Percentiles rank a stretch among this genome's conserved stretches.
Evolutionary conservation across 1,284 basidiomycete species (phyloP).

Genomic region (Ustanciosporium gigantosporum): DNA sequence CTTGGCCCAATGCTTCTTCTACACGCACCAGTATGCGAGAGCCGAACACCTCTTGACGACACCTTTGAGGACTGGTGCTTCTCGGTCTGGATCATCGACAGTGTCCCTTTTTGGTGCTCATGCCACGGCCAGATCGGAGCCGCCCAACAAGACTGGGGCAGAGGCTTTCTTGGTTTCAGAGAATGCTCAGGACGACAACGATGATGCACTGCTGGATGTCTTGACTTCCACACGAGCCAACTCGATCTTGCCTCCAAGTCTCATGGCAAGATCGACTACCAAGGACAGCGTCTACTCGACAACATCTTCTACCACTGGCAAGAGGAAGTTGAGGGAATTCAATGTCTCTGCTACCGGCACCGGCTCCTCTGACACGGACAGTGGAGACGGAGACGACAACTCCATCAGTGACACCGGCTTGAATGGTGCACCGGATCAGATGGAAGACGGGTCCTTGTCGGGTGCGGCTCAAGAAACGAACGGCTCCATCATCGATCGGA

Average conservation of each 20-base stretch:
- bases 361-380: slow-evolving; percentile 22
- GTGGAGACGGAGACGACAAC: slow-evolving; percentile 4
- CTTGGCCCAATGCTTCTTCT: slow-evolving; percentile 95
- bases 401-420: not conserved
- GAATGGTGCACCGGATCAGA: no score
- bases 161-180: slow-evolving; percentile 19
- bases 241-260: slow-evolving; percentile 35
- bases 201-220: slow-evolving; percentile 41
- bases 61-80: slow-evolving; percentile 67
- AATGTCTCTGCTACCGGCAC: slow-evolving; percentile 52
- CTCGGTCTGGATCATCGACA: not conserved
- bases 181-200: slow-evolving; percentile 21
- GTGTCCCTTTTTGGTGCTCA: not conserved
- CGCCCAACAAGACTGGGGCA: slow-evolving; percentile 19
- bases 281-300: slow-evolving; percentile 27
- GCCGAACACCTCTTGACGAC: slow-evolving; percentile 87
- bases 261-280: slow-evolving; percentile 34
- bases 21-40: slow-evolving; percentile 89
- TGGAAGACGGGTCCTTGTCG: not conserved
- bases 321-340: slow-evolving; percentile 50
- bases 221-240: slow-evolving; percentile 35
- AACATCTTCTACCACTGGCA: slow-evolving; percentile 29
- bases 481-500: slow-evolving; percentile 5
- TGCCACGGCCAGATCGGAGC: not conserved
- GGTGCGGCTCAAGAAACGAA: not conserved